phyloP scores from a whole-genome alignment of 1,139 yeast genomes.

The Sugiyamaella neomexicana region DNA sequence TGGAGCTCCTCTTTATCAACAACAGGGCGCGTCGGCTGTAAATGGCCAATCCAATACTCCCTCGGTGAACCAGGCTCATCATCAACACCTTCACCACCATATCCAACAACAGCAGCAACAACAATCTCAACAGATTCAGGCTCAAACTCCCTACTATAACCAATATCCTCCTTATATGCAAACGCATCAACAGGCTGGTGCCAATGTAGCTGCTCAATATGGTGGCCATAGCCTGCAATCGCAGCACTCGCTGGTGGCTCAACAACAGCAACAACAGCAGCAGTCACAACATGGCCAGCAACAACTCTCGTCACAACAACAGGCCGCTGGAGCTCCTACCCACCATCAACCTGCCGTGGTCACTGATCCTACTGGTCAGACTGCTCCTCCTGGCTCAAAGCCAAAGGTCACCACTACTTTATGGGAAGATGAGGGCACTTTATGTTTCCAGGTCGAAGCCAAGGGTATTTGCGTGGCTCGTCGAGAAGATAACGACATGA shows the following conservation, averaged over 20 bases:
- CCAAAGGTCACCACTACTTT: conserved; percentile 91
- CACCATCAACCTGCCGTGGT: conserved; percentile 30
- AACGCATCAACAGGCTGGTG: background rate
- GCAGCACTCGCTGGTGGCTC: conserved; percentile 16
- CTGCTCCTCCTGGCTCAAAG: conserved; percentile 61
- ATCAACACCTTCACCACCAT: conserved; percentile 20
- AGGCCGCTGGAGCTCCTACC: conserved; percentile 22
- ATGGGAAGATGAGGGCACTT: conserved; percentile 96
- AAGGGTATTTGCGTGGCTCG: conserved; percentile 88
- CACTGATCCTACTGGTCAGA: conserved; percentile 55
- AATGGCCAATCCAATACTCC: conserved; percentile 12
- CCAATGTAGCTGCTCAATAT: conserved; percentile 8
- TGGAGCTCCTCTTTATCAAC: conserved; percentile 15
- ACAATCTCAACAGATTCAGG: conserved; percentile 19
- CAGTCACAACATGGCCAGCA: conserved; percentile 21
- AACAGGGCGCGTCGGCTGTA: conserved; percentile 1
- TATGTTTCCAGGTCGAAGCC: conserved; percentile 94
- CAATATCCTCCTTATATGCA: conserved; percentile 22
- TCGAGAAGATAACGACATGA: conserved; percentile 89
- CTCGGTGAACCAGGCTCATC: conserved; percentile 11
- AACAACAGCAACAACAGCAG: conserved; percentile 21
- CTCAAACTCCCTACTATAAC: conserved; percentile 19
- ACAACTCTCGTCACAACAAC: conserved; percentile 25
- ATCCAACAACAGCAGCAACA: conserved; percentile 20
- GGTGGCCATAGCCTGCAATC: conserved; percentile 13